A percentile compares a stretch with the other conserved stretches of the same genome.
phyloP scores from a whole-genome alignment of 1,284 basidiomycete genomes.

The Naganishia sp. region DNA sequence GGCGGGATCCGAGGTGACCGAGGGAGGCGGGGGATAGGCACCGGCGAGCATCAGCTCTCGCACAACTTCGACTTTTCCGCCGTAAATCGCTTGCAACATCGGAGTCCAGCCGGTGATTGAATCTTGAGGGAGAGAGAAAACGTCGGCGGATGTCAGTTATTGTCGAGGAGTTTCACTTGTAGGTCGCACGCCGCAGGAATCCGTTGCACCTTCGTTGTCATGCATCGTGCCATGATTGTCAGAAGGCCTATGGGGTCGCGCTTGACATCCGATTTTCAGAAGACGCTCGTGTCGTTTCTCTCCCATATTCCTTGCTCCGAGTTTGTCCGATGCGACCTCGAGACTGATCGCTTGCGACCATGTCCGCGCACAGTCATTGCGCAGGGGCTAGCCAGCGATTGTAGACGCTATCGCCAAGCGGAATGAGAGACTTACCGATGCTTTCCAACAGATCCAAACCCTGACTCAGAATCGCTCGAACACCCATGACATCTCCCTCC shows the following conservation, averaged over 20 bases:
- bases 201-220: too few species aligned
- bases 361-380: constrained; percentile 1
- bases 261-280: too few species aligned
- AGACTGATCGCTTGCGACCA: neutral
- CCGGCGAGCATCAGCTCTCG: constrained; percentile 51
- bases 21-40: constrained; percentile 52
- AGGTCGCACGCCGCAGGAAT: neutral
- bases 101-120: constrained; percentile 51
- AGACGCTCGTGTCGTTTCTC: too few species aligned
- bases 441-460: constrained; percentile 46
- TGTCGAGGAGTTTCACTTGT: neutral
- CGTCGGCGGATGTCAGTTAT: constrained; percentile 26
- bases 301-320: neutral
- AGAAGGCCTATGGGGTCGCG: too few species aligned
- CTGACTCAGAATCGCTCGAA: constrained; percentile 42
- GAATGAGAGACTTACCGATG: constrained; percentile 43
- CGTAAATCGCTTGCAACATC: constrained; percentile 53
- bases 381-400: constrained; percentile 2
- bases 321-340: neutral
- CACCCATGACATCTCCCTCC: constrained; percentile 45
- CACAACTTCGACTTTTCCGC: constrained; percentile 49
- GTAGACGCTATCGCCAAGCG: constrained; percentile 2
- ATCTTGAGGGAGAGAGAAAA: constrained; percentile 38
- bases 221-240: too few species aligned
- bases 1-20: constrained; percentile 48